phyloP scores from a whole-genome alignment of 2,329 filamentous ascomycete genomes.

The Colletotrichum phormii region DNA sequence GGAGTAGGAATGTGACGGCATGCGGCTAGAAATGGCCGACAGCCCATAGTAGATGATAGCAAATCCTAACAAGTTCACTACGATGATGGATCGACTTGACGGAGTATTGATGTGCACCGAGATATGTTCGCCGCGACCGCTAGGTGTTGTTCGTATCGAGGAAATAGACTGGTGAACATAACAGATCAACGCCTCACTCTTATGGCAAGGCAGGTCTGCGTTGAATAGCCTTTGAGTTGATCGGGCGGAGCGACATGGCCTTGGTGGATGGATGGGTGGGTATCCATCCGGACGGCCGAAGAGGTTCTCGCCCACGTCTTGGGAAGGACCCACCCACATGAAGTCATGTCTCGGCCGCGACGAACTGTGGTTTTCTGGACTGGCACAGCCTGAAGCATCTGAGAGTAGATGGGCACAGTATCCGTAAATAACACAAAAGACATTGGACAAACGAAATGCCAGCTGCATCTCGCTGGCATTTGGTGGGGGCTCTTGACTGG shows the following conservation, averaged over 20 bases:
- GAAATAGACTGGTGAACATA: no score
- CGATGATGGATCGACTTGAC: no score
- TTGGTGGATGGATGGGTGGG: neutral
- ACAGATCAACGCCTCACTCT: no score
- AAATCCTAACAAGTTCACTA: constrained; percentile 20
- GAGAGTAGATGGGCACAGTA: no score
- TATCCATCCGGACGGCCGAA: neutral
- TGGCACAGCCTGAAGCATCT: neutral
- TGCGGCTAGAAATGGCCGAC: constrained; percentile 13
- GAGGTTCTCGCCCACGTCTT: neutral
- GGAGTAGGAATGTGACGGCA: constrained; percentile 8
- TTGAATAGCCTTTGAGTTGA: neutral
- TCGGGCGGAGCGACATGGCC: neutral
- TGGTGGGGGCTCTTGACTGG: neutral
- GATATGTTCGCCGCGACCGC: no score
- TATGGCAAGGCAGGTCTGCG: neutral
- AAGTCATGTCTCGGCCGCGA: neutral
- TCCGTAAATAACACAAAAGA: neutral
- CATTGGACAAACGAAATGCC: neutral
- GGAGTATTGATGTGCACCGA: no score
- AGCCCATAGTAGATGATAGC: constrained; percentile 30
- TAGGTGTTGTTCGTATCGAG: no score
- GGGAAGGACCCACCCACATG: neutral
- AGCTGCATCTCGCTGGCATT: neutral
- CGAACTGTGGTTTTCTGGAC: neutral